Conservation (phyloP, 768 basidiomycete species). For the Phlegmacium glaucopus region DNA sequence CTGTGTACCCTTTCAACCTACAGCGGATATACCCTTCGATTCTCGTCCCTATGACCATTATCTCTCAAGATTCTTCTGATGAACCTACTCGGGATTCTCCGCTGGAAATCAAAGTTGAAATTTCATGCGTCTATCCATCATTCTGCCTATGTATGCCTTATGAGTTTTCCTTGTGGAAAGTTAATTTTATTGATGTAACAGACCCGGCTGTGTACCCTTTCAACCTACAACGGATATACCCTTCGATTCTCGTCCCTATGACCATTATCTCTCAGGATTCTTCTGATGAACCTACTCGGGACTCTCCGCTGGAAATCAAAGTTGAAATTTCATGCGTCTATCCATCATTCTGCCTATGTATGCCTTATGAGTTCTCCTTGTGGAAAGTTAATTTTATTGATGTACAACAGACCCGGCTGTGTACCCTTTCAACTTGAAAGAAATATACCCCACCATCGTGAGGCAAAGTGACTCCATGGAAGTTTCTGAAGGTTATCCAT, state of each 20-base stretch:
- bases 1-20: too few species aligned
- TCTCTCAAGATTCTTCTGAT: too few species aligned
- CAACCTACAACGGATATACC: too few species aligned
- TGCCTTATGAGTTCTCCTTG: background rate
- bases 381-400: background rate
- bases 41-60: too few species aligned
- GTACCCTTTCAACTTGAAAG: constrained; percentile 18
- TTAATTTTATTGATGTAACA: too few species aligned
- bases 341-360: constrained; percentile 22
- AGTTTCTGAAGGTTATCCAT: constrained; percentile 8
- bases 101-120: too few species aligned
- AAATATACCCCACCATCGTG: constrained; percentile 12
- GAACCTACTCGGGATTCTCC: too few species aligned
- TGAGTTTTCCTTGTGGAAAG: too few species aligned
- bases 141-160: too few species aligned
- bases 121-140: too few species aligned
- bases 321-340: constrained; percentile 9
- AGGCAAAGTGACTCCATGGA: background rate
- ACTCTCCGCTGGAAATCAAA: background rate
- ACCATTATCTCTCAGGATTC: background rate
- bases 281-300: background rate
- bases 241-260: constrained; percentile 4
- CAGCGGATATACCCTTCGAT: too few species aligned
- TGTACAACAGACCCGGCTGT: constrained; percentile 13
- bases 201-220: too few species aligned